phyloP scores from a whole-genome alignment of 2,329 filamentous ascomycete species.

The Scytalidium lignicola region DNA sequence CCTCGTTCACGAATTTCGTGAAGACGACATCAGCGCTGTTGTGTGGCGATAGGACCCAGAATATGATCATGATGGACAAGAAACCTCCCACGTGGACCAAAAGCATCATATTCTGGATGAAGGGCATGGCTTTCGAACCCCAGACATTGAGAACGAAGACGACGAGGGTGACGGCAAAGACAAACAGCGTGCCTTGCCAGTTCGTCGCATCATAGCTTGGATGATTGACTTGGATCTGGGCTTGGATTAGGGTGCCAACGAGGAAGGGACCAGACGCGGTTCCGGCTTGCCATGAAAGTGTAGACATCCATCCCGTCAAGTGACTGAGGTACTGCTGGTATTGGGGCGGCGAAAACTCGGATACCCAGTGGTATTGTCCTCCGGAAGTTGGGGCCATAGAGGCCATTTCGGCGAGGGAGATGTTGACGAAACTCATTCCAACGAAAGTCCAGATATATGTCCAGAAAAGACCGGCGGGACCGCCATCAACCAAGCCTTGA shows the following conservation, averaged over 20 bases:
- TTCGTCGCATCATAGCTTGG: constrained; percentile 28
- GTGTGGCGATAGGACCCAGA: constrained; percentile 25
- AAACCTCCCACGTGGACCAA: constrained; percentile 40
- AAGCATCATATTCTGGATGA: constrained; percentile 37
- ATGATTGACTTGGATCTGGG: constrained; percentile 30
- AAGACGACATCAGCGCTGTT: constrained; percentile 19
- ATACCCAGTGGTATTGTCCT: constrained; percentile 55
- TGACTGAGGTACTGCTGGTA: constrained; percentile 50
- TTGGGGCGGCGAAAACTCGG: constrained; percentile 41
- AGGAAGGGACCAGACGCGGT: constrained; percentile 37
- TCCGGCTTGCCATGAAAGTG: constrained; percentile 40
- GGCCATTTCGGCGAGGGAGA: constrained; percentile 21
- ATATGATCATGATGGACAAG: constrained; percentile 35
- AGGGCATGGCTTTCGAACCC: constrained; percentile 30
- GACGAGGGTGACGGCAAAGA: constrained; percentile 36
- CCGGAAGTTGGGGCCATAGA: constrained; percentile 46
- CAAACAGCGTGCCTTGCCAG: constrained; percentile 38
- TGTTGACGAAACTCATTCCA: constrained; percentile 17
- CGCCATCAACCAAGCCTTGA: constrained; percentile 17
- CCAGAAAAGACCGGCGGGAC: constrained; percentile 32
- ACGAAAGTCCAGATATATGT: constrained; percentile 28
- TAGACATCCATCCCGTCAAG: constrained; percentile 41
- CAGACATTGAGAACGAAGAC: constrained; percentile 40
- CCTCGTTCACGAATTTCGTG: constrained; percentile 25
- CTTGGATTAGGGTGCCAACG: constrained; percentile 39